phyloP scores from a whole-genome alignment of 129 eudicot genomes.

The Escallonia herrerae region DNA sequence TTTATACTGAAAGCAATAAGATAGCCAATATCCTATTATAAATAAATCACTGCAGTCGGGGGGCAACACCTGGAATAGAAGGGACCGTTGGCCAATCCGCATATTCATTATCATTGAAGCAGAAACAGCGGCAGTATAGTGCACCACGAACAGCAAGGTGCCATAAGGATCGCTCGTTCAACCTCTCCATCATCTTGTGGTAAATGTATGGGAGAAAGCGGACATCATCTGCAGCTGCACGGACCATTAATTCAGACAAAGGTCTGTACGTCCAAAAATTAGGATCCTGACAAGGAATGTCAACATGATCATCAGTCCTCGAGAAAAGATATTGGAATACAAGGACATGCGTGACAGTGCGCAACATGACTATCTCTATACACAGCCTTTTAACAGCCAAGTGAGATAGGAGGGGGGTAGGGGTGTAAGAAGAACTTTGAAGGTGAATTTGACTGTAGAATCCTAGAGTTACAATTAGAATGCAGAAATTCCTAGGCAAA shows the following conservation, averaged over 20 bases:
- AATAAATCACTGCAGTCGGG: background rate
- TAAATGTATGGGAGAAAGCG: slow-evolving; percentile 23
- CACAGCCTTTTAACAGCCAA: no score
- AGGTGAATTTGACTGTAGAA: no score
- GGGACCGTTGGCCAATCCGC: slow-evolving; percentile 23
- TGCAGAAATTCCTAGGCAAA: no score
- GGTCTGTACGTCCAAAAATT: slow-evolving; percentile 25
- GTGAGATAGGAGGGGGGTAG: no score
- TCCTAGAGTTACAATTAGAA: no score
- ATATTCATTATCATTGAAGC: slow-evolving; percentile 8
- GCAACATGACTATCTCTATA: no score
- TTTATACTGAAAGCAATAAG: no score
- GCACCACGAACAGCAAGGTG: slow-evolving; percentile 25
- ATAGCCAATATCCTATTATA: no score
- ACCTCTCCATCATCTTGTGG: slow-evolving; percentile 25
- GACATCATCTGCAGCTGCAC: slow-evolving; percentile 26
- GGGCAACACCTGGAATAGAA: slow-evolving; percentile 17
- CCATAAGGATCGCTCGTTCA: slow-evolving; percentile 18
- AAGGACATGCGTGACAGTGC: no score
- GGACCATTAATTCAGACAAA: slow-evolving; percentile 23
- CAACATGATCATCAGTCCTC: background rate
- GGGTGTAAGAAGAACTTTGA: no score
- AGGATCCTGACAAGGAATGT: slow-evolving; percentile 17
- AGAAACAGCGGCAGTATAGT: slow-evolving; percentile 20
- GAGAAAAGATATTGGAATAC: background rate